Conservation (phyloP, 345 rosid genomes). For the Camelina sativa region DNA sequence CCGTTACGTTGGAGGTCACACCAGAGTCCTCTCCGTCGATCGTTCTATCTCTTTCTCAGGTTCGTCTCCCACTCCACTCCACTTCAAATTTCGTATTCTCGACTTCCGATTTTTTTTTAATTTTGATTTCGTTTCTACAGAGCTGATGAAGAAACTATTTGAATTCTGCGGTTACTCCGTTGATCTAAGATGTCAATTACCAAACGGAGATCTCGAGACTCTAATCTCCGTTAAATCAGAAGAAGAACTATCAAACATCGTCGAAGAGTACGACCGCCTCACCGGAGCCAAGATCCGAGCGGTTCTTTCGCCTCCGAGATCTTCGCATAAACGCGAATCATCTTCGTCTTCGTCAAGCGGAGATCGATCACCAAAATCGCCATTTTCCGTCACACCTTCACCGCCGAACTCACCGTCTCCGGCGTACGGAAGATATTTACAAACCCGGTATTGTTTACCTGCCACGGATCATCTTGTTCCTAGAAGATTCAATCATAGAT, state of each 20-base stretch:
- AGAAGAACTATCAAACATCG: slow-evolving; percentile 63
- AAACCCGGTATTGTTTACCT: slow-evolving; percentile 36
- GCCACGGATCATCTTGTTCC: slow-evolving; percentile 42
- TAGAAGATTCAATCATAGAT: slow-evolving; percentile 32
- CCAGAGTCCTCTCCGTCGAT: slow-evolving; percentile 77
- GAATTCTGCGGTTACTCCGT: slow-evolving; percentile 53
- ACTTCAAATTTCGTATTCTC: slow-evolving; percentile 16
- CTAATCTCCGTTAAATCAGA: slow-evolving; percentile 76
- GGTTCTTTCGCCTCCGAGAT: slow-evolving; percentile 51
- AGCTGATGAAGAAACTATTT: slow-evolving; percentile 48
- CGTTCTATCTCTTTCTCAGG: slow-evolving; percentile 71
- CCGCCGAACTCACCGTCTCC: slow-evolving; percentile 46
- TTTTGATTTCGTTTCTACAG: slow-evolving; percentile 26
- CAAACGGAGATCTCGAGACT: slow-evolving; percentile 81
- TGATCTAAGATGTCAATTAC: slow-evolving; percentile 70
- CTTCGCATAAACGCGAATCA: slow-evolving; percentile 56
- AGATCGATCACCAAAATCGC: slow-evolving; percentile 42
- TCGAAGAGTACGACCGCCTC: slow-evolving; percentile 55
- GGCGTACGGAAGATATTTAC: slow-evolving; percentile 18
- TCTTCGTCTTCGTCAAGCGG: slow-evolving; percentile 49
- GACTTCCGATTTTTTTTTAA: slow-evolving; percentile 7
- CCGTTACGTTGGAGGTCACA: slow-evolving; percentile 84
- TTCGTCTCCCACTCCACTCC: slow-evolving; percentile 29
- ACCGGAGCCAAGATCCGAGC: slow-evolving; percentile 56
- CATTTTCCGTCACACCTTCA: slow-evolving; percentile 35